These are phyloP conservation scores for Cercis canadensis DNA, from an alignment of 306 rosid genomes.

Conservation along the genomic window DNA sequence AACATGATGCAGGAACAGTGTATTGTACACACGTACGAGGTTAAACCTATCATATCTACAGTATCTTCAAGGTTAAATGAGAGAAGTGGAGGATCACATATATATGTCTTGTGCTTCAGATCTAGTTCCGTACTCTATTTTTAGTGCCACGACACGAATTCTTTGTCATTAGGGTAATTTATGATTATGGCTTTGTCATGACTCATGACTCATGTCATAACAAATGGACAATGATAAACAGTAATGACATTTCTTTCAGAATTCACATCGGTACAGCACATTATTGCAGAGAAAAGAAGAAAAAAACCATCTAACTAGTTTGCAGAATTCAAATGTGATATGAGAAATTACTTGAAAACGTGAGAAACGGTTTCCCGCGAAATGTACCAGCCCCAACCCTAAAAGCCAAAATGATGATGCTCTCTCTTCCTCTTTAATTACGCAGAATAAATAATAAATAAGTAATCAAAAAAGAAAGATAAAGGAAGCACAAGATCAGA, in stretches of 20 bases:
- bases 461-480: neutral
- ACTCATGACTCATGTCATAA: neutral
- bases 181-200: slow-evolving; percentile 17
- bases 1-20: neutral
- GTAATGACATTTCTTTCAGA: neutral
- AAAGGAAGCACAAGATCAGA: slow-evolving; percentile 5
- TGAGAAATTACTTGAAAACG: too few species aligned
- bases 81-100: slow-evolving; percentile 6
- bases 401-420: too few species aligned
- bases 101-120: too few species aligned
- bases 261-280: neutral
- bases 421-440: too few species aligned
- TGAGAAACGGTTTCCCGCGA: too few species aligned
- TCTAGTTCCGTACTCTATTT: too few species aligned
- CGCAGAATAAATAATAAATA: neutral
- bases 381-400: too few species aligned
- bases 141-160: neutral
- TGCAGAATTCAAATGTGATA: slow-evolving; percentile 1
- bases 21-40: neutral
- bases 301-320: neutral
- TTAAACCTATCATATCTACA: too few species aligned
- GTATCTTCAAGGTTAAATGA: neutral
- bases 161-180: slow-evolving; percentile 1
- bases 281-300: slow-evolving; percentile 12
- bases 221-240: slow-evolving; percentile 10